These are phyloP conservation scores for Rhizopogon roseolus DNA, from an alignment of 768 basidiomycete genomes.

Conservation along the genomic window DNA sequence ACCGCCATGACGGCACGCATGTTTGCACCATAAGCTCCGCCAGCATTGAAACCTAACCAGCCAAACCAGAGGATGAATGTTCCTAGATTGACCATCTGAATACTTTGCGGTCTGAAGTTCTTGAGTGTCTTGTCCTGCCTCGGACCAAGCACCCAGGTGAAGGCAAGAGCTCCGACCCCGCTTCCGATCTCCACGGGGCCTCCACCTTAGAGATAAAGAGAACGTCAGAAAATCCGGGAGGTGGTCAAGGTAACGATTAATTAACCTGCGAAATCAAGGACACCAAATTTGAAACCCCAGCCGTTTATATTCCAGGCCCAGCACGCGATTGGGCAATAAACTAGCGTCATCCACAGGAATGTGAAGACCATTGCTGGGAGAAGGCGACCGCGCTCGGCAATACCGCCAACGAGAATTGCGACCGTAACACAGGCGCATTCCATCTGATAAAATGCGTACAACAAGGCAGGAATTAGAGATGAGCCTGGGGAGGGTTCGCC, in stretches of 20 bases:
- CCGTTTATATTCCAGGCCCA: slow-evolving; percentile 82
- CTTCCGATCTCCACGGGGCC: slow-evolving; percentile 87
- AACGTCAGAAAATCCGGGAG: background rate
- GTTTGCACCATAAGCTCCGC: slow-evolving; percentile 84
- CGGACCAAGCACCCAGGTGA: slow-evolving; percentile 82
- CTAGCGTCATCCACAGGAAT: slow-evolving; percentile 82
- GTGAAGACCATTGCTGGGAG: slow-evolving; percentile 77
- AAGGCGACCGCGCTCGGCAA: slow-evolving; percentile 84
- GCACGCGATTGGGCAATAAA: slow-evolving; percentile 83
- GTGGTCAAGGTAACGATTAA: slow-evolving; percentile 2
- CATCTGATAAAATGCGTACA: slow-evolving; percentile 87
- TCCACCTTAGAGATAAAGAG: slow-evolving; percentile 46
- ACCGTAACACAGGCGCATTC: slow-evolving; percentile 82
- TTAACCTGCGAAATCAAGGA: slow-evolving; percentile 78
- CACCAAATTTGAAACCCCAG: slow-evolving; percentile 86
- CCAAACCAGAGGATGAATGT: slow-evolving; percentile 88
- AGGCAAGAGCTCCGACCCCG: slow-evolving; percentile 82
- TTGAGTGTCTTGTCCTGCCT: slow-evolving; percentile 66
- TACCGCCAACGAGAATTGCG: slow-evolving; percentile 69
- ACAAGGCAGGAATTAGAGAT: slow-evolving; percentile 72
- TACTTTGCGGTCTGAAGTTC: slow-evolving; percentile 87
- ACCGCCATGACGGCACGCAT: slow-evolving; percentile 80
- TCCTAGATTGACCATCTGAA: slow-evolving; percentile 76
- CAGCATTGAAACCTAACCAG: slow-evolving; percentile 86
- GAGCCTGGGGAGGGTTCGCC: slow-evolving; percentile 73